phyloP scores from a whole-genome alignment of 345 rosid species.

The Combretum micranthum region DNA sequence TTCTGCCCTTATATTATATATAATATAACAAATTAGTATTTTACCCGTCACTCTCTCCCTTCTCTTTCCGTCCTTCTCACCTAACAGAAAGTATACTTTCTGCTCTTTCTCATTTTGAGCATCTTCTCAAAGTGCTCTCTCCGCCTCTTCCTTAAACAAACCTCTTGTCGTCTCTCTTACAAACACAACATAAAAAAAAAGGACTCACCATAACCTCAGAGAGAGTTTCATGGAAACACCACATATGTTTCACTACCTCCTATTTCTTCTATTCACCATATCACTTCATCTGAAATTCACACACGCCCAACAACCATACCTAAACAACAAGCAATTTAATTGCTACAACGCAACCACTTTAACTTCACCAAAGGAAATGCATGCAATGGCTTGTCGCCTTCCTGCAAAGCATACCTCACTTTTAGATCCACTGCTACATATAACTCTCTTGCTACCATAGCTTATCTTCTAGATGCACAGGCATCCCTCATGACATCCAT shows the following conservation, averaged over 20 bases:
- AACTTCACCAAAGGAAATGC: constrained; percentile 37
- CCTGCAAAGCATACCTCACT: constrained; percentile 71
- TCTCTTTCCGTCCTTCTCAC: too few species aligned
- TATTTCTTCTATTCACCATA: not conserved
- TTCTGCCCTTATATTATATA: too few species aligned
- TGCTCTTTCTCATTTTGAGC: too few species aligned
- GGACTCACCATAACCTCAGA: too few species aligned
- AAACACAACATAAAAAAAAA: too few species aligned
- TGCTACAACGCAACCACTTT: constrained; percentile 23
- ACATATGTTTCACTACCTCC: not conserved
- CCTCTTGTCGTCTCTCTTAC: too few species aligned
- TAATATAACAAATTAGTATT: too few species aligned
- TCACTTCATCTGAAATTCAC: not conserved
- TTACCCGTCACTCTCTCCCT: too few species aligned
- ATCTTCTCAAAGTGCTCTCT: too few species aligned
- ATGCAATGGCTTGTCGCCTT: constrained; percentile 35
- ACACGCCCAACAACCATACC: constrained; percentile 53
- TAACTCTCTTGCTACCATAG: constrained; percentile 30
- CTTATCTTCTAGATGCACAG: constrained; percentile 27
- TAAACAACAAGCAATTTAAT: constrained; percentile 44
- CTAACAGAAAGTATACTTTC: too few species aligned
- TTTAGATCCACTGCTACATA: constrained; percentile 53
- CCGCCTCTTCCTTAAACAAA: too few species aligned
- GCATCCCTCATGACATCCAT: constrained; percentile 38
- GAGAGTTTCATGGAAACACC: not conserved